Base-by-base conservation (phyloP, 495 filamentous ascomycete genomes). In the Penicillium cataractarum region DNA sequence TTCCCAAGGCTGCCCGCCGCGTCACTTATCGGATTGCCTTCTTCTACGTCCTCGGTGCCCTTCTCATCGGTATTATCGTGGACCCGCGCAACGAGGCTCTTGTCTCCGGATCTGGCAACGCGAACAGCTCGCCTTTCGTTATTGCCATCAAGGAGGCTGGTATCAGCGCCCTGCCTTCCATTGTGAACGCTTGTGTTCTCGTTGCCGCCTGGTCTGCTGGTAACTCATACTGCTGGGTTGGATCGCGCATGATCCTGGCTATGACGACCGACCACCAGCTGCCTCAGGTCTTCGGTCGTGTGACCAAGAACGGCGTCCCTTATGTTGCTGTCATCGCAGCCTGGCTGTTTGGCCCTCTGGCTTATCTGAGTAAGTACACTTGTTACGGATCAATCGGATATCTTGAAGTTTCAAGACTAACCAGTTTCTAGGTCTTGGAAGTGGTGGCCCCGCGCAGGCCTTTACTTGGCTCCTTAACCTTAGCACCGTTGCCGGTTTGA, bases 11-110 rank as follows among this genome's bases (percentile, higher is more conserved):
- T 31, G 88, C 88, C n/a, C 89, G 87, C 60, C 87, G 92, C 60
- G 90, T 92, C 50, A 94, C 95, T 72, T 92, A 89, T 79, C 90
- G 92, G 60, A 92, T 97, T 70, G 73, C 86, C 50, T 85, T 96
- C 76, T 96, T 97, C 81, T 96, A 95, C 72, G 70, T 83, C 57
- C 67, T 85, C 21, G 83, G 82, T 12, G 80, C 82, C 1, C 75
- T 88, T 24, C 79, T 82, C 15, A 85, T 88, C 63, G 83, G 84
- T 31, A 74, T 88, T 7, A 77, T 83, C 29, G 78, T 78, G 64
- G 68, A 68, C 22, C 66, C 75, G 24, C 72, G 79, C 17, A 83
- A 90, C 57, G 4, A 55, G 0, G 62, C 65, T 24, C 83, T 94
- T 17, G 78, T 89, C n/a, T 79, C 79, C 4, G 80, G 76, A 32